Conservation (phyloP, 371 early-diverging fungal genomes). For the Rhizopus delemar region DNA sequence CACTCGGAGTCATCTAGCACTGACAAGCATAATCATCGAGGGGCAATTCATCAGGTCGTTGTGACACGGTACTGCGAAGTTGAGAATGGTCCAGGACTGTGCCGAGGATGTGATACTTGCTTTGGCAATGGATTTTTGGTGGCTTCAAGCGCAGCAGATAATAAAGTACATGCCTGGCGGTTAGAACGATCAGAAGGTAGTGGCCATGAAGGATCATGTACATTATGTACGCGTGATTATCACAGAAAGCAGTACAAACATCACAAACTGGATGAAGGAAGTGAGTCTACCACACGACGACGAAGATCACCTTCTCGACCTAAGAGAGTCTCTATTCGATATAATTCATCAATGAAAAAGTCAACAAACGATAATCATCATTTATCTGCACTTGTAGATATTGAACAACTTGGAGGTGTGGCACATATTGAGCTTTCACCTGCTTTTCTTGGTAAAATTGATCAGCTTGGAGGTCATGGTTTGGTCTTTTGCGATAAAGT, state of each 20-base stretch:
- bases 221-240: slow-evolving; percentile 29
- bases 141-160: slow-evolving; percentile 32
- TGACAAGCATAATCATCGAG: slow-evolving; percentile 22
- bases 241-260: slow-evolving; percentile 35
- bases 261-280: slow-evolving; percentile 13
- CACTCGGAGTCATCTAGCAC: slow-evolving; percentile 2
- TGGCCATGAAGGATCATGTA: slow-evolving; percentile 6
- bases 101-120: slow-evolving; percentile 33
- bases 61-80: slow-evolving; percentile 36
- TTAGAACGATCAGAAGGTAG: slow-evolving; percentile 23
- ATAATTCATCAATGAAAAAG: not conserved
- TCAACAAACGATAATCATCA: not conserved
- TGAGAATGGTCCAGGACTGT: slow-evolving; percentile 28
- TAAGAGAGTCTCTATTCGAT: not conserved
- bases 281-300: slow-evolving; percentile 1
- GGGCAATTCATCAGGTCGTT: slow-evolving; percentile 28
- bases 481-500: slow-evolving; percentile 35
- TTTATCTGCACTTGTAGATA: slow-evolving; percentile 24
- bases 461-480: slow-evolving; percentile 32
- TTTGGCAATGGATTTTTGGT: slow-evolving; percentile 39
- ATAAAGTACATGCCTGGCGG: slow-evolving; percentile 36
- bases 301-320: not conserved
- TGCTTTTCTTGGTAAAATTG: slow-evolving; percentile 32
- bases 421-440: slow-evolving; percentile 14
- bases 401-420: slow-evolving; percentile 36